Conservation (phyloP, 2,329 filamentous ascomycete genomes). For the Neoscytalidium dimidiatum region DNA sequence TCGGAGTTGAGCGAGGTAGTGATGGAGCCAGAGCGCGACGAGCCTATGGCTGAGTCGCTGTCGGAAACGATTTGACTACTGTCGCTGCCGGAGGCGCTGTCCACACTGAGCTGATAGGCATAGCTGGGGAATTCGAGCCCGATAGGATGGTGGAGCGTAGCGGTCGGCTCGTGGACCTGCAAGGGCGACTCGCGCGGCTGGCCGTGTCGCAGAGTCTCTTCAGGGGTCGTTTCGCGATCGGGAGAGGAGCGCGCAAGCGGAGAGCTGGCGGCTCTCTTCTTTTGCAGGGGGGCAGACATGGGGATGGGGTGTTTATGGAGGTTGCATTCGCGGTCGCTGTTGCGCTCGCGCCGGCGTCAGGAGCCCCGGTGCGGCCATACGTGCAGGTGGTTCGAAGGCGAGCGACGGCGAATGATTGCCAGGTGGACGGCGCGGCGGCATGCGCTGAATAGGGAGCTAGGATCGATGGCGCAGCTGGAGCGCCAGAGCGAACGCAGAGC, state of each 20-base stretch:
- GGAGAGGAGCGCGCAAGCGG: background rate
- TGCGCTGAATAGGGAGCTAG: background rate
- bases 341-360: background rate
- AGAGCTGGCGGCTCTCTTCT: background rate
- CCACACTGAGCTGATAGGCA: conserved; percentile 5
- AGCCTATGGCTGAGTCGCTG: conserved; percentile 1
- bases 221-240: background rate
- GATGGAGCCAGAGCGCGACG: background rate
- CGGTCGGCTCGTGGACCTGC: background rate
- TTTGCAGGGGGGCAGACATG: background rate
- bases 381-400: background rate
- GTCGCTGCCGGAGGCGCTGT: conserved; percentile 1
- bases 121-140: background rate
- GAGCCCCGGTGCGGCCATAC: background rate
- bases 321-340: background rate
- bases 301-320: background rate
- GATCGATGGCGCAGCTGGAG: background rate
- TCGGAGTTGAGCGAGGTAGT: conserved; percentile 38
- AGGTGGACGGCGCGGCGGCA: background rate
- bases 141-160: background rate
- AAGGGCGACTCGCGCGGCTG: background rate
- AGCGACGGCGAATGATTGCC: background rate
- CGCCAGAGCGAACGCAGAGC: no score
- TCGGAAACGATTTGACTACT: background rate
- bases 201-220: background rate